A percentile compares a stretch with the other conserved stretches of the same genome.
phyloP scores from a whole-genome alignment of 352 stramenopile species.

The Phytophthora crassamura region DNA sequence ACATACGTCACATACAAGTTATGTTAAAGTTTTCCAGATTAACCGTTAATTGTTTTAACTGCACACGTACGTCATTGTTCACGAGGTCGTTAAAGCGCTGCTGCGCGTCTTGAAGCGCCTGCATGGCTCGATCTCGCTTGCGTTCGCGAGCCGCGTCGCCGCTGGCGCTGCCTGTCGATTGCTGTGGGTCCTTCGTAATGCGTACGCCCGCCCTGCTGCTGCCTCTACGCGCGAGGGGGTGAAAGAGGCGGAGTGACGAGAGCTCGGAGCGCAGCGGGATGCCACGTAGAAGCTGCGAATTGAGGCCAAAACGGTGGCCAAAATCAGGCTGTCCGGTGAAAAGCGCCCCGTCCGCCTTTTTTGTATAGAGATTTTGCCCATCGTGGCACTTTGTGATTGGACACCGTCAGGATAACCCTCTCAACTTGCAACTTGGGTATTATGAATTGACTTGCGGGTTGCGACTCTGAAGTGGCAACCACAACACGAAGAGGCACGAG shows the following conservation, averaged over 20 bases:
- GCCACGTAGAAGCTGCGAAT: conserved; percentile 28
- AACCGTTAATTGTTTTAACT: not conserved
- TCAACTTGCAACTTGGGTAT: not conserved
- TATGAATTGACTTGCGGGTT: not conserved
- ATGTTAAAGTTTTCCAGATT: conserved; percentile 3
- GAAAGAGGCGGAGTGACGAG: conserved; percentile 34
- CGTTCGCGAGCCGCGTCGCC: conserved; percentile 41
- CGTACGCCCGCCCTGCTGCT: conserved; percentile 4
- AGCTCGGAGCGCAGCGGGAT: not conserved
- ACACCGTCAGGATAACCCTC: conserved; percentile 5
- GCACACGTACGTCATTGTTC: conserved; percentile 65
- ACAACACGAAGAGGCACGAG: conserved; percentile 22
- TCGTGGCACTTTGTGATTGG: conserved; percentile 30
- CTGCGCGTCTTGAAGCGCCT: conserved; percentile 79
- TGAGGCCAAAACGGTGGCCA: conserved; percentile 2
- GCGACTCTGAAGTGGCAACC: conserved; percentile 12
- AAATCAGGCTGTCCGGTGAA: conserved; percentile 15
- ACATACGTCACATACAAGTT: conserved; percentile 5
- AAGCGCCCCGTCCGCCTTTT: conserved; percentile 2
- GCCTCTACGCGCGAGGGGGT: conserved; percentile 12
- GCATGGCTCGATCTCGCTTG: conserved; percentile 68
- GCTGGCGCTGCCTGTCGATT: conserved; percentile 22
- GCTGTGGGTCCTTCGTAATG: conserved; percentile 39
- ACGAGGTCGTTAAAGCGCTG: conserved; percentile 84
- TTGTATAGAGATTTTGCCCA: not conserved